Base-by-base conservation (phyloP, 2,329 filamentous ascomycete genomes). In the Aspergillus pseudonomiae region DNA sequence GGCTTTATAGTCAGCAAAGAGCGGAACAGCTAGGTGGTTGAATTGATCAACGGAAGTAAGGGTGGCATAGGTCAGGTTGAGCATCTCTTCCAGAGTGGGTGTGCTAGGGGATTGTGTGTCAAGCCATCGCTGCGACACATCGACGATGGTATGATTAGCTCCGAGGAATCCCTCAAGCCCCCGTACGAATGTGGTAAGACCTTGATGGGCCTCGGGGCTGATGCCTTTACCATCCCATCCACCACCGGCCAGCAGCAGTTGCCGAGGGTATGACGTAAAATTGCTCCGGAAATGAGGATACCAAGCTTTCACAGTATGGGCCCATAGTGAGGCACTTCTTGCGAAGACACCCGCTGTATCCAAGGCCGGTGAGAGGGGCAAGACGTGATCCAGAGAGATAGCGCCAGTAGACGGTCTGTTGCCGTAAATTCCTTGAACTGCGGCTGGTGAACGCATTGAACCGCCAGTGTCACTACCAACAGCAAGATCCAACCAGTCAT, bases 261-360 rank as follows among this genome's bases (percentile, higher is more conserved):
- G 61, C 10, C 48, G 57, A 2, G 75, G 74, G 54, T 73, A 72
- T 16, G 67, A 62, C 9, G 56, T 65, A 41, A 70, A 69, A 26
- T 71, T 63, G 14, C 21, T 34, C 14, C 57, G 65, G 43, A 68
- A 65, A 28, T 65, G 57, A 4, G 53, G 59, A 52, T 71, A 71
- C 68, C 68, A 70, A 28, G 65, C 62, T 57, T 66, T 63, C 5
- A 66, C 62, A 2, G 62, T 62, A 11, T 43, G 60, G 1, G 66
- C 57, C 68, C 68, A 74, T 7, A 65, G 59, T 1, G 62, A 60
- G 6, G 72, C 70, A 60, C 68, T 60, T 39, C 74, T 70, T 21
- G 75, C 69, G 59, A 77, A 74, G 4, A 75, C 65, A 1, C 74
- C 74, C 16, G 74, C 65, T 2, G 72, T 76, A 52, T 76, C 73